These are phyloP conservation scores for Penicillium sp. DNA, from an alignment of 2,329 filamentous ascomycete species.

Conservation along the genomic window DNA sequence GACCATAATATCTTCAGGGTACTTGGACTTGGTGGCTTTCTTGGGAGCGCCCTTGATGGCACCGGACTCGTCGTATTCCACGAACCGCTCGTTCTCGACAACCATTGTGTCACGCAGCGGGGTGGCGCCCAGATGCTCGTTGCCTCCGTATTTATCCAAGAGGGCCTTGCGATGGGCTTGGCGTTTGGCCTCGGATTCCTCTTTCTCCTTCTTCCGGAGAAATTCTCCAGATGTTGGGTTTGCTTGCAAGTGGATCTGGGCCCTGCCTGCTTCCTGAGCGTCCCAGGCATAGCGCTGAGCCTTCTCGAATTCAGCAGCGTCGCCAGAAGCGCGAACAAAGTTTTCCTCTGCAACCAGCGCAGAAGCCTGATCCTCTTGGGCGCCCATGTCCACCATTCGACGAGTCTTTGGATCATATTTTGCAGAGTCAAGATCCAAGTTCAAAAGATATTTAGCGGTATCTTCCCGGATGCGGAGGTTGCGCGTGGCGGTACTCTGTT, in stretches of 20 bases:
- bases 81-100: conserved; percentile 81
- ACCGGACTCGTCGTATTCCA: conserved; percentile 93
- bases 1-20: conserved; percentile 81
- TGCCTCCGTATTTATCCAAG: conserved; percentile 80
- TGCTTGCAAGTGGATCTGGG: conserved; percentile 88
- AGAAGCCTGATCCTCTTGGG: conserved; percentile 78
- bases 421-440: conserved; percentile 92
- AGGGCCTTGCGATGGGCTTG: conserved; percentile 72
- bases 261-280: conserved; percentile 79
- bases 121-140: conserved; percentile 65
- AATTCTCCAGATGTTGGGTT: conserved; percentile 94
- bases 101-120: conserved; percentile 71
- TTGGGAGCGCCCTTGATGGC: conserved; percentile 86
- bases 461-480: conserved; percentile 94
- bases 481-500: conserved; percentile 87
- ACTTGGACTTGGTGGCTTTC: conserved; percentile 82
- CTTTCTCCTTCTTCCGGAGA: conserved; percentile 76
- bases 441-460: conserved; percentile 94
- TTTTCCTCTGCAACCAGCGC: conserved; percentile 90
- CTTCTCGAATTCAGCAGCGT: conserved; percentile 89
- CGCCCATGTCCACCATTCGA: conserved; percentile 84
- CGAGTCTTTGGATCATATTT: conserved; percentile 98
- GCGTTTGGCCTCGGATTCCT: conserved; percentile 73
- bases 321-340: conserved; percentile 85
- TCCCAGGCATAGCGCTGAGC: conserved; percentile 96